A percentile compares a stretch with the other conserved stretches of the same genome.
Evolutionary conservation across 2,329 filamentous ascomycete genomes (phyloP).

Genomic region (Talaromyces sp.): DNA sequence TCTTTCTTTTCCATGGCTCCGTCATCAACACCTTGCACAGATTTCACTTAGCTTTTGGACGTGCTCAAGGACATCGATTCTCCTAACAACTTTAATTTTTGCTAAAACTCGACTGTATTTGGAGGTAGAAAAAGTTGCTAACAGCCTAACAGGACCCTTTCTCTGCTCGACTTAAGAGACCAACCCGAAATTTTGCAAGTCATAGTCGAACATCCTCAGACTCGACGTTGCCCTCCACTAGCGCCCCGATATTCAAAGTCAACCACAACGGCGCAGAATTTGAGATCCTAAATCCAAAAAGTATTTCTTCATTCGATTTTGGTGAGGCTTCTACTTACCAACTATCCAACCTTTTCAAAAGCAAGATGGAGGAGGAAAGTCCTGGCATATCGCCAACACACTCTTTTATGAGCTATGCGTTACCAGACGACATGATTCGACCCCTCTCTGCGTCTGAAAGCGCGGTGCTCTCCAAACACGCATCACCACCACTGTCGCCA

Average conservation of each 20-base stretch:
- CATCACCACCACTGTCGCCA: background rate
- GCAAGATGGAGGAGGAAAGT: constrained; percentile 7
- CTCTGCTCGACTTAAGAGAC: constrained; percentile 13
- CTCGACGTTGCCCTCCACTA: constrained; percentile 27
- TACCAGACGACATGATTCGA: constrained; percentile 11
- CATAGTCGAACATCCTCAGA: constrained; percentile 24
- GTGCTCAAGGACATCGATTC: background rate
- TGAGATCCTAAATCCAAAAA: constrained; percentile 35
- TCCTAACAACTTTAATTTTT: background rate
- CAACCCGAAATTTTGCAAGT: background rate
- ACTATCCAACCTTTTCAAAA: background rate
- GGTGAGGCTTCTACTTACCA: constrained; percentile 16
- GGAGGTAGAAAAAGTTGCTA: background rate
- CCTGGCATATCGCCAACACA: background rate
- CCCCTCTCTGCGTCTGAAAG: constrained; percentile 17
- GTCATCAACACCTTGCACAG: background rate
- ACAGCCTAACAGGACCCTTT: constrained; percentile 10
- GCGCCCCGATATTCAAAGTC: constrained; percentile 28
- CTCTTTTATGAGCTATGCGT: background rate
- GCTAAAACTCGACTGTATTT: background rate
- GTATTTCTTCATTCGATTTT: background rate
- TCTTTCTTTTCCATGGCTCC: background rate
- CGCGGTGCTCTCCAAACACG: constrained; percentile 6
- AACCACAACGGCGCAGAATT: constrained; percentile 35
- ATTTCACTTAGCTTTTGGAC: background rate